Base-by-base conservation (phyloP, 2,329 filamentous ascomycete species). In the Lizonia empirigonia region DNA sequence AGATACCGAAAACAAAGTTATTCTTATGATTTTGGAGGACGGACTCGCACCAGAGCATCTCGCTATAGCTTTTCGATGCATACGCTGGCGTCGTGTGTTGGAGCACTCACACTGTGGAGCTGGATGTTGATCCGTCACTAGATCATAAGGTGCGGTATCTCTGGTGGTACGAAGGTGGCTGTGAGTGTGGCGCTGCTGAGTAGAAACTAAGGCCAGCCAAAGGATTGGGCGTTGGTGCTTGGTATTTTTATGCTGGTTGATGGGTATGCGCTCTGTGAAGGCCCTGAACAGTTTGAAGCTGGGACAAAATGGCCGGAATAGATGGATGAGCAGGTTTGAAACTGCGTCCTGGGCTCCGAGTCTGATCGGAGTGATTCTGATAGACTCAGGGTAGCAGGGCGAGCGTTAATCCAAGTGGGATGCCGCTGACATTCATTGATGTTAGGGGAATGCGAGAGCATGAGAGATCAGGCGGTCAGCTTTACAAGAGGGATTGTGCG, bases 161-260 rank as follows among this genome's bases (percentile, higher is more conserved):
- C 73, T 23, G 78, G 74, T 0, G 79, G 78, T 2, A 78, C 72
- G 12, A 73, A 71, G 2, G 60, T 80, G 1, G 76, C 75, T 0
- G 74, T 76, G 1, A 69, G 64, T 6, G 58, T 74, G 24, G 68
- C 71, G 1, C 58, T 79, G 37, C 64, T 75, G 53, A 75, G 74
- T 7, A 62, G 75, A 16, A 72, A 77, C 40, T 57, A 32, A 9
- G 47, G 62, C 5, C 58, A 50, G 34, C 75, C 60, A 46, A 64
- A 57, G 30, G 56, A 73, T 46, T 72, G 62, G 32, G 75, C 72
- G 63, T 73, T 78, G 62, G 68, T 80, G 35, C 69, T 80, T 9
- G 65, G 77, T 36, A 76, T 76, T 39, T 77, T 76, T 3, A 80
- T 80, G 78, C 63, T 81, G 10, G 77, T 81, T 57, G 75, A 80